Conservation (phyloP, 1,284 basidiomycete species). For the Ceratorhiza oryzae-sativae region DNA sequence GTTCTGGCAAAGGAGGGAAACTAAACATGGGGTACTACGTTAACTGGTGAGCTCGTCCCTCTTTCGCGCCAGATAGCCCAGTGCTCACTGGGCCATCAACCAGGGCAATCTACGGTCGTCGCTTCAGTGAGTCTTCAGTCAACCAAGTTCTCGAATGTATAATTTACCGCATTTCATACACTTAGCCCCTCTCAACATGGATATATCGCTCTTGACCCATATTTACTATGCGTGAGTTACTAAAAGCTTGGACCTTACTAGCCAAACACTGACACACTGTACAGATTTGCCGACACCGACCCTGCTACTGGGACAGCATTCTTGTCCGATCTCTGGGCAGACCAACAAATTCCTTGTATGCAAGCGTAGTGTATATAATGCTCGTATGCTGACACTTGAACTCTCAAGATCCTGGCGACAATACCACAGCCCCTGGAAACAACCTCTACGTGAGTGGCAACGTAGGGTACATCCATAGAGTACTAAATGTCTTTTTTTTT, state of each 20-base stretch:
- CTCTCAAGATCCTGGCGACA: slow-evolving; percentile 45
- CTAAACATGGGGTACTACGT: slow-evolving; percentile 66
- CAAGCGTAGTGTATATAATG: background rate
- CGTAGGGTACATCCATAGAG: slow-evolving; percentile 49
- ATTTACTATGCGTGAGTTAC: slow-evolving; percentile 30
- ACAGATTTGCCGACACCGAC: slow-evolving; percentile 57
- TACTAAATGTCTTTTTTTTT: background rate
- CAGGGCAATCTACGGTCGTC: slow-evolving; percentile 26
- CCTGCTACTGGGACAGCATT: slow-evolving; percentile 53
- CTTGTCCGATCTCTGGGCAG: slow-evolving; percentile 60
- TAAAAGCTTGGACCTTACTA: background rate
- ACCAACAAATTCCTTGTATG: slow-evolving; percentile 51
- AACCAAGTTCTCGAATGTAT: background rate
- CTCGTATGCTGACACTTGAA: background rate
- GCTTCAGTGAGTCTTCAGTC: slow-evolving; percentile 3
- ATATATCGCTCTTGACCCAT: slow-evolving; percentile 6
- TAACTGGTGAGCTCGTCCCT: slow-evolving; percentile 3
- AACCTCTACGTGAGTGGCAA: slow-evolving; percentile 57
- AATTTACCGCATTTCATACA: background rate
- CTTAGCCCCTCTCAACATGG: slow-evolving; percentile 9
- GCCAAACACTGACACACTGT: too few species aligned
- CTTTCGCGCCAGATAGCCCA: background rate
- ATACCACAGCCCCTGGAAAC: slow-evolving; percentile 55
- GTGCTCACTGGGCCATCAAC: background rate
- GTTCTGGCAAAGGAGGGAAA: slow-evolving; percentile 52